These are phyloP conservation scores for Entomortierella parvispora DNA, from an alignment of 192 early-diverging fungal genomes.

Conservation along the genomic window DNA sequence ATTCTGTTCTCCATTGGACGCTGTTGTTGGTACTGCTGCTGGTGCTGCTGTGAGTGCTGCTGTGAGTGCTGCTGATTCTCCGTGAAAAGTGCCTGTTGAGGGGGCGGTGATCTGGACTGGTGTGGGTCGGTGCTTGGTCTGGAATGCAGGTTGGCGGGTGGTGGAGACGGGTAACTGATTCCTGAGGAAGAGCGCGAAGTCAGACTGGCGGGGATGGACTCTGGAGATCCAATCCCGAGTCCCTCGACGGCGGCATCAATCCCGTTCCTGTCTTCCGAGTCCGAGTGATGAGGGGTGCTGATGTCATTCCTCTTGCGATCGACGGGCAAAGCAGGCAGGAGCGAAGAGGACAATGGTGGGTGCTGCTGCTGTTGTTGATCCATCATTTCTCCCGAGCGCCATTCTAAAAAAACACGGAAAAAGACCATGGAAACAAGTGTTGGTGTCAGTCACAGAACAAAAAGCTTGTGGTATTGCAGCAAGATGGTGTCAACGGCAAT, in stretches of 20 bases:
- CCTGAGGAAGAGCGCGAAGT: constrained; percentile 12
- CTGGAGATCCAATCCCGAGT: constrained; percentile 18
- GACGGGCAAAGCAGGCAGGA: constrained; percentile 38
- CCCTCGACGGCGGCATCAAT: constrained; percentile 33
- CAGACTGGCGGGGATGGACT: neutral
- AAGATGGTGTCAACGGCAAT: neutral
- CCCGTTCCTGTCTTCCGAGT: neutral
- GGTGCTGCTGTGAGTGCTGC: too few species aligned
- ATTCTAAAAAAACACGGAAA: constrained; percentile 8
- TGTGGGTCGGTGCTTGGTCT: constrained; percentile 11
- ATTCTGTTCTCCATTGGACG: neutral
- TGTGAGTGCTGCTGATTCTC: neutral
- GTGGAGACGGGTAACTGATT: constrained; percentile 24
- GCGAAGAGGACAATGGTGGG: constrained; percentile 7
- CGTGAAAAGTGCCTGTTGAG: constrained; percentile 1
- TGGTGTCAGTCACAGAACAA: neutral
- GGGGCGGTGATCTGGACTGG: neutral
- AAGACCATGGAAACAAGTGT: neutral
- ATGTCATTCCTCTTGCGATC: constrained; percentile 5
- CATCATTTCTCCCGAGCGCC: constrained; percentile 29
- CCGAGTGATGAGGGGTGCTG: neutral
- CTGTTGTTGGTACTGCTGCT: neutral
- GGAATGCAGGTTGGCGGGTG: neutral
- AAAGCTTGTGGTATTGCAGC: neutral
- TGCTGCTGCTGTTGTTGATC: constrained; percentile 13